A percentile compares a stretch with the other conserved stretches of the same genome.
phyloP scores from a whole-genome alignment of 495 filamentous ascomycete species.

The Beverwykella pulmonaria region DNA sequence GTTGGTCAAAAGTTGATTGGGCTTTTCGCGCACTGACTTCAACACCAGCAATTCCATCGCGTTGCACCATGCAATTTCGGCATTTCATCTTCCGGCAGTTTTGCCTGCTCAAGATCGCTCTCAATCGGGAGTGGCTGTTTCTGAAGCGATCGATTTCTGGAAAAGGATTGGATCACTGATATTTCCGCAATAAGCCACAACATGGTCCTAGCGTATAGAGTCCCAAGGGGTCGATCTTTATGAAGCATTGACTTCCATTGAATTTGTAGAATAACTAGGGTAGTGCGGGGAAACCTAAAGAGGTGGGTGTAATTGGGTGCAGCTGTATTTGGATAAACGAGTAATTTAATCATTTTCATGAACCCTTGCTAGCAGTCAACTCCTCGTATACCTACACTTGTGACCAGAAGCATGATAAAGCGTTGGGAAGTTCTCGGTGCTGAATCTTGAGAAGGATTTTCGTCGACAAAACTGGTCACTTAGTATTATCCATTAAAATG shows the following conservation, averaged over 20 bases:
- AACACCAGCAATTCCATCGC: not conserved
- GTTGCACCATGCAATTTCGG: not conserved
- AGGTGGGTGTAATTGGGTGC: not conserved
- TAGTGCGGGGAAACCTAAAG: not conserved
- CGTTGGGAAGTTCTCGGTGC: not conserved
- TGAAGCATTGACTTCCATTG: not conserved
- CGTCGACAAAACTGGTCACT: not conserved
- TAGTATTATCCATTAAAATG: conserved; percentile 42
- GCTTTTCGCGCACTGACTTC: not conserved
- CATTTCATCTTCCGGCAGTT: not conserved
- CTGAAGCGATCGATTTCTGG: not conserved
- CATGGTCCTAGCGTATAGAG: not conserved
- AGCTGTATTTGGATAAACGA: not conserved
- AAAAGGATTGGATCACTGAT: not conserved
- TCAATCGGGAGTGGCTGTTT: not conserved
- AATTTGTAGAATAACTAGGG: not conserved
- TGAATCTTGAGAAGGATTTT: not conserved
- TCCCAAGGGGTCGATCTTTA: not conserved
- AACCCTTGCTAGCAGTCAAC: not conserved
- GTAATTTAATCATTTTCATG: not conserved
- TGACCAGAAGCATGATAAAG: not conserved
- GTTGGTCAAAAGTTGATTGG: not conserved
- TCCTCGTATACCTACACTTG: not conserved
- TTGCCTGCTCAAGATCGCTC: not conserved
- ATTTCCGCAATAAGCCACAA: not conserved